Percentiles rank a stretch among this genome's conserved stretches.
phyloP scores from a whole-genome alignment of 352 stramenopile genomes.

The Globisporangium carolinianum region DNA sequence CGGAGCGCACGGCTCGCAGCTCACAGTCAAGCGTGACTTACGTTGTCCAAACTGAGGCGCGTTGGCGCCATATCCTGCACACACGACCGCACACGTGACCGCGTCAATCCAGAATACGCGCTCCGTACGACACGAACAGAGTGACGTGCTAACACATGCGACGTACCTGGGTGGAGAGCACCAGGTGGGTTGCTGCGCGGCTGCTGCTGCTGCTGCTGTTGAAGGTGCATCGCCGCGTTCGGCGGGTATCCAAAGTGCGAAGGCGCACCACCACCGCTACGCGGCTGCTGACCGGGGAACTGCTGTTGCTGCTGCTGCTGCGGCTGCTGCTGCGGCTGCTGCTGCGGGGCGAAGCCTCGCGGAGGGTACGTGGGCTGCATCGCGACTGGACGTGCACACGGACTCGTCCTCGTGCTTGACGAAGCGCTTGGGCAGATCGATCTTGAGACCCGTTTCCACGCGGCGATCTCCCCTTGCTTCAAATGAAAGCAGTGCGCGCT shows the following conservation, averaged over 20 bases:
- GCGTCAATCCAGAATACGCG: neutral
- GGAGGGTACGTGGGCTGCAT: slow-evolving; percentile 43
- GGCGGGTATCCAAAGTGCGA: slow-evolving; percentile 10
- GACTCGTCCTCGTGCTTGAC: neutral
- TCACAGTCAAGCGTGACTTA: slow-evolving; percentile 2
- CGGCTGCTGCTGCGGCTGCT: neutral
- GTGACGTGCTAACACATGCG: no score
- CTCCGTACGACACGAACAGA: neutral
- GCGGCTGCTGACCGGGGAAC: slow-evolving; percentile 15
- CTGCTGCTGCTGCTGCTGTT: slow-evolving; percentile 5
- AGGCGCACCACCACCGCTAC: slow-evolving; percentile 11
- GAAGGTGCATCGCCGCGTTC: slow-evolving; percentile 3
- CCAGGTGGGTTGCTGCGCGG: slow-evolving; percentile 8
- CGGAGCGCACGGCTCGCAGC: no score
- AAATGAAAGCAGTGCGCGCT: neutral
- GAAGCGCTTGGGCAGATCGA: neutral
- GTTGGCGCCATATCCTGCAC: slow-evolving; percentile 4
- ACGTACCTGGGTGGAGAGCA: slow-evolving; percentile 4
- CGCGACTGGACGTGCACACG: neutral
- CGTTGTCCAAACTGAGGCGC: slow-evolving; percentile 14
- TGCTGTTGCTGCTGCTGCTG: slow-evolving; percentile 11
- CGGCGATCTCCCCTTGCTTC: slow-evolving; percentile 8
- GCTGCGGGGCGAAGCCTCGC: slow-evolving; percentile 19
- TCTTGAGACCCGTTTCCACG: slow-evolving; percentile 5
- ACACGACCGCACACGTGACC: neutral